These are phyloP conservation scores for Cladosporium cucumerinum DNA, from an alignment of 2,329 filamentous ascomycete genomes.

Conservation along the genomic window DNA sequence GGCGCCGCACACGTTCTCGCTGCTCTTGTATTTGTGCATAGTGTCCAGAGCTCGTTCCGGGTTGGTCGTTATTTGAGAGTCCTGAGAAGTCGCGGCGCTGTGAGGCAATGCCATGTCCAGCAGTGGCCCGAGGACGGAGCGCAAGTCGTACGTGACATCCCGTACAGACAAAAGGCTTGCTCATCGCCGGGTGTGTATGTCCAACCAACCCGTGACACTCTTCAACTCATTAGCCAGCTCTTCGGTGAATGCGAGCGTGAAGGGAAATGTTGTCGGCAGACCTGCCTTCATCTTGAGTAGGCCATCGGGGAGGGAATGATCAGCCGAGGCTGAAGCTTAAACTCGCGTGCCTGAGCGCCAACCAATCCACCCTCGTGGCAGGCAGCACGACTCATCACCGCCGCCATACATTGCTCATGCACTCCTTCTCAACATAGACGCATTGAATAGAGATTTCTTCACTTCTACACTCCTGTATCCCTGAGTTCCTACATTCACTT, in stretches of 20 bases:
- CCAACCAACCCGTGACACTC: background rate
- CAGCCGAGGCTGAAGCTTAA: slow-evolving; percentile 5
- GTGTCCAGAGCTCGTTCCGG: background rate
- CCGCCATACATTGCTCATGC: background rate
- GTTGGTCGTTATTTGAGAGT: background rate
- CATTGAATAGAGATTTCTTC: background rate
- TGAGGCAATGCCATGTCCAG: background rate
- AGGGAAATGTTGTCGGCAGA: slow-evolving; percentile 3
- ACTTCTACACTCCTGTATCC: background rate
- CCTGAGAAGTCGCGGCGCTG: background rate
- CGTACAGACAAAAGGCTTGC: slow-evolving; percentile 18
- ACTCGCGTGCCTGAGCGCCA: slow-evolving; percentile 10
- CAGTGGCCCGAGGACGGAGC: background rate
- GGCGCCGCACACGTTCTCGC: background rate
- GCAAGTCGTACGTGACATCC: slow-evolving; percentile 18
- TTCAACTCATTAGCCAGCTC: background rate
- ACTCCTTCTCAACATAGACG: background rate
- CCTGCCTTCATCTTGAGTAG: background rate
- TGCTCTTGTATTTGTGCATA: background rate
- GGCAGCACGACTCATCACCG: background rate
- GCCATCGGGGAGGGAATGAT: background rate
- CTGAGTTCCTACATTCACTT: background rate
- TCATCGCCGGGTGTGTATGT: background rate
- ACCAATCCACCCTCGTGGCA: background rate
- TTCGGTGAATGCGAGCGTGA: background rate